These are phyloP conservation scores for Hemerocallis citrina DNA, from an alignment of 106 monocot genomes.

Conservation along the genomic window DNA sequence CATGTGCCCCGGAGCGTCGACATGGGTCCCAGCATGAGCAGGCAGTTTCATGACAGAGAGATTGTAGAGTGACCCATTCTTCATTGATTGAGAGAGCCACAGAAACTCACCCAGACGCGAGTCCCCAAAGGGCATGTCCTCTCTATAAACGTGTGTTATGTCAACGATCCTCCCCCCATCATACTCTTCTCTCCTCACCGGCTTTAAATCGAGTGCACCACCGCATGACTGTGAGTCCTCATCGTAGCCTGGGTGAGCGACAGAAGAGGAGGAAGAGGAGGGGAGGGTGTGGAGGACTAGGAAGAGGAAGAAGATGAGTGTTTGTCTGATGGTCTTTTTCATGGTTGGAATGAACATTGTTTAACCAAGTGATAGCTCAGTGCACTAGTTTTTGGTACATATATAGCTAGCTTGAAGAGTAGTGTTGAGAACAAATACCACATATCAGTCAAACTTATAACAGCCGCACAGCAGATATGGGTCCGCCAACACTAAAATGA, in stretches of 20 bases:
- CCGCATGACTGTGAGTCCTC: not conserved
- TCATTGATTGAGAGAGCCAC: constrained; percentile 5
- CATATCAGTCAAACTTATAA: too few relatives aligned
- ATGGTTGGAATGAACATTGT: too few relatives aligned
- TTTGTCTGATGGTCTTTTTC: too few relatives aligned
- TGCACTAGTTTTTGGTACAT: too few relatives aligned
- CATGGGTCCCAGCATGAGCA: constrained; percentile 3
- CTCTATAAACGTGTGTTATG: constrained; percentile 9
- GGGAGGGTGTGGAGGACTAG: not conserved
- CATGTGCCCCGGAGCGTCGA: constrained; percentile 5
- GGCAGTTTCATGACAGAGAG: constrained; percentile 4
- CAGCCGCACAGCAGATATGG: too few relatives aligned
- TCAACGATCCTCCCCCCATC: constrained; percentile 9
- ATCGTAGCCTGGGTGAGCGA: constrained; percentile 11
- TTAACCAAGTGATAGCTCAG: too few relatives aligned
- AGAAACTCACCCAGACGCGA: not conserved
- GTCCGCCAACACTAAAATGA: too few relatives aligned
- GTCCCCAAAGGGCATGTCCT: constrained; percentile 11
- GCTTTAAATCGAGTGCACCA: not conserved
- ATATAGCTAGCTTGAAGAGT: too few relatives aligned
- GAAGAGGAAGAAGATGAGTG: not conserved
- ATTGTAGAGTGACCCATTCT: constrained; percentile 8
- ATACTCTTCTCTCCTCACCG: constrained; percentile 4
- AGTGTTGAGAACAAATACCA: too few relatives aligned
- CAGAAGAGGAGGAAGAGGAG: constrained; percentile 10